These are phyloP conservation scores for Auricularia sp. DNA, from an alignment of 768 basidiomycete species.

Conservation along the genomic window DNA sequence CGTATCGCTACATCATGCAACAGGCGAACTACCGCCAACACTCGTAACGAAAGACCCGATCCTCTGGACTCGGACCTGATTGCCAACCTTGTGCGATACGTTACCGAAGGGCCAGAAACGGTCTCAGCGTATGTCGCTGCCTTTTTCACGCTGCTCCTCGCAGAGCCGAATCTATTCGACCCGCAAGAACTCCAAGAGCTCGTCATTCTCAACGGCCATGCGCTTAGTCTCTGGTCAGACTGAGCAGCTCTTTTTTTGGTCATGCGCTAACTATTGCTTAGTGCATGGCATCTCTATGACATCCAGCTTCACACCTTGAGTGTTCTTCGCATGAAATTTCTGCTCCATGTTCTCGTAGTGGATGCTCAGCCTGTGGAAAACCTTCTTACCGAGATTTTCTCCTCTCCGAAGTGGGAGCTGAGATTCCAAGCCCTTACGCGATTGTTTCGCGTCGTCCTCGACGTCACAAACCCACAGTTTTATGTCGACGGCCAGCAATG, in stretches of 20 bases:
- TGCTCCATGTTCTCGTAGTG: slow-evolving; percentile 51
- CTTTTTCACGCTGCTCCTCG: slow-evolving; percentile 53
- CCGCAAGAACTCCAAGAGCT: slow-evolving; percentile 66
- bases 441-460: slow-evolving; percentile 56
- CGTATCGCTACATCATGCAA: too few relatives aligned
- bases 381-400: slow-evolving; percentile 35
- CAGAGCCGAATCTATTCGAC: slow-evolving; percentile 50
- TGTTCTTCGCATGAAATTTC: slow-evolving; percentile 41
- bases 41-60: neutral
- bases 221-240: slow-evolving; percentile 51
- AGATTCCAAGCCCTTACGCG: slow-evolving; percentile 46
- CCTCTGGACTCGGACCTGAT: slow-evolving; percentile 45
- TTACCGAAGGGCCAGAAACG: slow-evolving; percentile 38
- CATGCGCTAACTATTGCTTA: slow-evolving; percentile 17
- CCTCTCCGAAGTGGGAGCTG: slow-evolving; percentile 34
- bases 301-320: slow-evolving; percentile 49
- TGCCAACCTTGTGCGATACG: slow-evolving; percentile 40
- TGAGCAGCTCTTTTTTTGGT: neutral
- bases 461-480: slow-evolving; percentile 55
- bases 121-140: slow-evolving; percentile 46
- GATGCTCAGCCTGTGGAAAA: slow-evolving; percentile 53
- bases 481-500: slow-evolving; percentile 56
- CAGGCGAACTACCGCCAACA: neutral
- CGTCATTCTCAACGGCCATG: slow-evolving; percentile 48
- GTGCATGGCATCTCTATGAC: slow-evolving; percentile 61